Evolutionary conservation across 1,284 basidiomycete species (phyloP).

Genomic region (Trichosporon sp.): DNA sequence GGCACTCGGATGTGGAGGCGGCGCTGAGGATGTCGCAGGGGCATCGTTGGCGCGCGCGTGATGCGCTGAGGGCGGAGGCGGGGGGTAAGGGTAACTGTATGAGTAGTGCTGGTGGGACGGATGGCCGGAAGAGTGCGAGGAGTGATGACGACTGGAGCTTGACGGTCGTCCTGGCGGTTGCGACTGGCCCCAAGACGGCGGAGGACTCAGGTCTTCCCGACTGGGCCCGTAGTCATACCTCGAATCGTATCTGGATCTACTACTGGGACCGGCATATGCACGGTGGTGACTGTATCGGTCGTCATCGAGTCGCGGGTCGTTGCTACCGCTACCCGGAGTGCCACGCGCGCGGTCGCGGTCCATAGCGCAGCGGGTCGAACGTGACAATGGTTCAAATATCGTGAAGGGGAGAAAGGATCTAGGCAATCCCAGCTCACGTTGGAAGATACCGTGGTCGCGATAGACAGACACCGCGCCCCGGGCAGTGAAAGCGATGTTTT

Average conservation of each 20-base stretch:
- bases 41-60: neutral
- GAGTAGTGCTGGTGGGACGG: conserved; percentile 4
- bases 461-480: neutral
- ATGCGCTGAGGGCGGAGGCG: neutral
- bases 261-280: conserved; percentile 13
- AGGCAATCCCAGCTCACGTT: no score
- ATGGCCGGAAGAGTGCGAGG: neutral
- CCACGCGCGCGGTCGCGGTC: conserved; percentile 14
- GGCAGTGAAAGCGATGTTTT: neutral
- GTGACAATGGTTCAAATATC: neutral
- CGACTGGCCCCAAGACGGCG: neutral
- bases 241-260: conserved; percentile 4
- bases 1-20: conserved; percentile 4
- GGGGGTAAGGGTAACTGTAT: conserved; percentile 6
- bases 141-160: conserved; percentile 11
- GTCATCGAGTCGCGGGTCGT: conserved; percentile 5
- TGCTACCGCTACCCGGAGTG: conserved; percentile 7
- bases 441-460: neutral
- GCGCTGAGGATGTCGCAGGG: neutral
- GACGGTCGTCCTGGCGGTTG: neutral
- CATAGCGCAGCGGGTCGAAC: neutral
- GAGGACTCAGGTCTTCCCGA: conserved; percentile 1
- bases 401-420: neutral
- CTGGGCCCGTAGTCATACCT: conserved; percentile 11
- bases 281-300: conserved; percentile 1